These are phyloP conservation scores for Draba incana DNA, from an alignment of 345 rosid species.

Conservation along the genomic window DNA sequence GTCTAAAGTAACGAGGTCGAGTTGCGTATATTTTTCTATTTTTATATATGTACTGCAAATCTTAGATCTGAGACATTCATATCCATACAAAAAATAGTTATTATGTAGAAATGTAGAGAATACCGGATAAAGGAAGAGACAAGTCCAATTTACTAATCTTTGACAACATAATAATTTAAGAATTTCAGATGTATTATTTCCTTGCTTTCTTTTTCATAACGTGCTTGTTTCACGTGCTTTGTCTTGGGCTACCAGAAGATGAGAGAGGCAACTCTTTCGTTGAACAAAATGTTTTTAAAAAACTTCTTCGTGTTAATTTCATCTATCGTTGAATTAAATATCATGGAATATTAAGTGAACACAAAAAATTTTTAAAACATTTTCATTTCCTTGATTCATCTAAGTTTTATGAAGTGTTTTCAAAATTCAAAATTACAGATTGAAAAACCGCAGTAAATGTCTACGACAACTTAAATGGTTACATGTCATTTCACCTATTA, in stretches of 20 bases:
- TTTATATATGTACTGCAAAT: not conserved
- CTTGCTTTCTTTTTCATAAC: conserved; percentile 25
- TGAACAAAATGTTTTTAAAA: not conserved
- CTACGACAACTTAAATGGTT: too few species aligned
- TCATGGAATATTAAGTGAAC: not conserved
- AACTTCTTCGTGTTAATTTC: too few species aligned
- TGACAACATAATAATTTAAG: conserved; percentile 21
- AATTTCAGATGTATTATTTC: conserved; percentile 21
- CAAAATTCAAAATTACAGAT: too few species aligned
- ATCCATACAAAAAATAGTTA: conserved; percentile 1
- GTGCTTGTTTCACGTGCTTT: conserved; percentile 43
- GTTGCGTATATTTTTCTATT: not conserved
- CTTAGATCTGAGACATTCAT: conserved; percentile 35
- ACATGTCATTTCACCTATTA: not conserved
- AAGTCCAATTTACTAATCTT: conserved; percentile 22
- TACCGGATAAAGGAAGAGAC: conserved; percentile 36
- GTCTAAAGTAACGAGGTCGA: conserved; percentile 14
- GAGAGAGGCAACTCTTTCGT: conserved; percentile 19
- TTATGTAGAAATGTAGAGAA: conserved; percentile 5
- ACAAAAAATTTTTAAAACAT: too few species aligned
- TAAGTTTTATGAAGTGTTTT: not conserved
- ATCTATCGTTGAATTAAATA: conserved; percentile 4
- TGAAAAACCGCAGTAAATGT: not conserved
- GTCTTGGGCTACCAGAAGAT: too few species aligned
- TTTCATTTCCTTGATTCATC: too few species aligned